A percentile compares a stretch with the other conserved stretches of the same genome.
phyloP scores from a whole-genome alignment of 176 grass and related monocot genomes.

The Saccharum spontaneum region DNA sequence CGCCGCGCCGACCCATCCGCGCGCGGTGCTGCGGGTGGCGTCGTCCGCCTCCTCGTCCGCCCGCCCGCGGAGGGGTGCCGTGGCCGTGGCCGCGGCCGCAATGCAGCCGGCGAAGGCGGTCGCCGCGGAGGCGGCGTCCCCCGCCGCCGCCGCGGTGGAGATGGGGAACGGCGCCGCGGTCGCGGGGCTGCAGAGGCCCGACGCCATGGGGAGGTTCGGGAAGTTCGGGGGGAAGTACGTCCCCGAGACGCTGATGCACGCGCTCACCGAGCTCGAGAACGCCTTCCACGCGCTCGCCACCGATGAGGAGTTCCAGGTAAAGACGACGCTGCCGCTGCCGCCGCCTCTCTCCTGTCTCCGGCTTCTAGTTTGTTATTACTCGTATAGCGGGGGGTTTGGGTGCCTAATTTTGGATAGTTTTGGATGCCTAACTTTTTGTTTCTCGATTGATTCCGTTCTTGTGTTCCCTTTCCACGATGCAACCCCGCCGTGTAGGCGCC shows the following conservation, averaged over 20 bases:
- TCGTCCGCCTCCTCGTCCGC: background rate
- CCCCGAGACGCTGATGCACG: constrained; percentile 90
- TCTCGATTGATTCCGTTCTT: background rate
- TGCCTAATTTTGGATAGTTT: background rate
- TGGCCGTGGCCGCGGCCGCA: background rate
- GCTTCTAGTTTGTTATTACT: background rate
- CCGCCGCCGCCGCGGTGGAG: background rate
- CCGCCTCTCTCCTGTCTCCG: background rate
- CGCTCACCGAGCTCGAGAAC: constrained; percentile 78
- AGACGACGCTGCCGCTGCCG: rapidly evolving
- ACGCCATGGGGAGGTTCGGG: constrained; percentile 76
- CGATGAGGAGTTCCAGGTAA: constrained; percentile 81
- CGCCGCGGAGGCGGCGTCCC: constrained; percentile 24
- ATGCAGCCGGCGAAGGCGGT: constrained; percentile 46
- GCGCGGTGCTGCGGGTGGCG: background rate
- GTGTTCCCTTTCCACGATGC: background rate
- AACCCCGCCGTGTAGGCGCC: no score
- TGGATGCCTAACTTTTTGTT: no score
- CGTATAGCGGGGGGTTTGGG: background rate
- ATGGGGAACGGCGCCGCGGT: constrained; percentile 14
- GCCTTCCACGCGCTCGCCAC: constrained; percentile 69
- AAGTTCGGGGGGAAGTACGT: constrained; percentile 97
- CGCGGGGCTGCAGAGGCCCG: constrained; percentile 41
- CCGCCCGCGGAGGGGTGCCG: background rate
- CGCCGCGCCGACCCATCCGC: background rate